Percentiles rank a stretch among this genome's conserved stretches.
These are phyloP conservation scores for Aspergillus sp. DNA, from an alignment of 2,329 filamentous ascomycete species.

Conservation along the genomic window DNA sequence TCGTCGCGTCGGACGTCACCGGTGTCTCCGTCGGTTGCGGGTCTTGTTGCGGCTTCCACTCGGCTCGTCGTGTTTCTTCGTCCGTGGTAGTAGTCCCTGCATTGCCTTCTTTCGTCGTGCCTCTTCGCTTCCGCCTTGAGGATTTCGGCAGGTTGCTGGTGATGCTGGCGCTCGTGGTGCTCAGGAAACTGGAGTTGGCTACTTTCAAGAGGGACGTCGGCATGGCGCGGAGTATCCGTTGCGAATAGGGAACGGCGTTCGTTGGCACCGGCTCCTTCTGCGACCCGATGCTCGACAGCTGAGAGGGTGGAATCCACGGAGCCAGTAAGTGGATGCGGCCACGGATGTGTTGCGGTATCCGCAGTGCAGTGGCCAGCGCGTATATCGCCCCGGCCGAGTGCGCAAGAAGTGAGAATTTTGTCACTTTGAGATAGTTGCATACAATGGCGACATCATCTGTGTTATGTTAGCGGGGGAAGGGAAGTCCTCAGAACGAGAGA, in stretches of 20 bases:
- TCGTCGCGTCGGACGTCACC: slow-evolving; percentile 7
- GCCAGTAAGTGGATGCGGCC: slow-evolving; percentile 89
- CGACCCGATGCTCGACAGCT: slow-evolving; percentile 71
- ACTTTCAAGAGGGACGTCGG: slow-evolving; percentile 87
- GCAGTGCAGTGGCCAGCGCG: slow-evolving; percentile 83
- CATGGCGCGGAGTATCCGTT: slow-evolving; percentile 79
- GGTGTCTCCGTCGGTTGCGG: slow-evolving; percentile 12
- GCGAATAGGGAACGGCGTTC: slow-evolving; percentile 80
- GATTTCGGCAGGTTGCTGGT: slow-evolving; percentile 66
- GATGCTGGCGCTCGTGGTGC: slow-evolving; percentile 76
- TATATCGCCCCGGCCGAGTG: slow-evolving; percentile 98
- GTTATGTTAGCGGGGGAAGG: slow-evolving; percentile 2
- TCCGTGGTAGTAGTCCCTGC: slow-evolving; percentile 48
- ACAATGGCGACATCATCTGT: slow-evolving; percentile 80
- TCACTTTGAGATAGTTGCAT: slow-evolving; percentile 83
- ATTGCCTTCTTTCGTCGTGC: slow-evolving; percentile 26
- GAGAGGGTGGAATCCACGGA: slow-evolving; percentile 85
- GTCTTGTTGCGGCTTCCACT: slow-evolving; percentile 10
- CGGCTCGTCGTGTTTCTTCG: slow-evolving; percentile 6
- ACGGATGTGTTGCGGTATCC: slow-evolving; percentile 91
- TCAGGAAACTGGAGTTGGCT: slow-evolving; percentile 93
- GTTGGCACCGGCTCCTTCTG: slow-evolving; percentile 65
- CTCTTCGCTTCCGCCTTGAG: slow-evolving; percentile 51
- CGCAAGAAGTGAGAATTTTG: slow-evolving; percentile 89
- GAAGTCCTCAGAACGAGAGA: slow-evolving; percentile 5